Percentiles rank a stretch among this genome's conserved stretches.
Conservation (phyloP, 169 alveolate genomes). For the Sarcocystis neurona region DNA sequence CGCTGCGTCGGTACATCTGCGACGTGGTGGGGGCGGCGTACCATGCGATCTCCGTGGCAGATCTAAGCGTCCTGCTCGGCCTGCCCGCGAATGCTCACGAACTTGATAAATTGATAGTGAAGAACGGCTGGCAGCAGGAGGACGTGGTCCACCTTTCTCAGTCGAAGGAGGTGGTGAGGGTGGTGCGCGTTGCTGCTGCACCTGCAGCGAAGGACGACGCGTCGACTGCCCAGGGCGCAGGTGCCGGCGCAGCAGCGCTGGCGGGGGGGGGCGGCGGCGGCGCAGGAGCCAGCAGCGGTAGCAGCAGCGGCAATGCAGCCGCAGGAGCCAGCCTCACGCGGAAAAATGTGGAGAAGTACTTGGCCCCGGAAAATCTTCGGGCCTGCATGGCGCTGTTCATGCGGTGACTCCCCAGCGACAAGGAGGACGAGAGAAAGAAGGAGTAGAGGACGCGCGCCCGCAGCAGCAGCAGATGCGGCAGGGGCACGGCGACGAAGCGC, state of each 20-base stretch:
- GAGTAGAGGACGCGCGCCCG: no score
- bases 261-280: background rate
- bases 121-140: constrained; percentile 39
- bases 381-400: constrained; percentile 46
- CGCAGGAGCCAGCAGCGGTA: background rate
- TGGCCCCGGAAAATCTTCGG: constrained; percentile 40
- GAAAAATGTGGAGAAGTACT: constrained; percentile 49
- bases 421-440: no score
- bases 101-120: constrained; percentile 23
- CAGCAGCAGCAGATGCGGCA: no score
- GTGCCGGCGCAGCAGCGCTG: background rate
- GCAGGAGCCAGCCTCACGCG: constrained; percentile 45
- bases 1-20: constrained; percentile 54
- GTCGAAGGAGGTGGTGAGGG: background rate
- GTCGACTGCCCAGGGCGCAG: constrained; percentile 23
- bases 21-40: constrained; percentile 54
- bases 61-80: constrained; percentile 23
- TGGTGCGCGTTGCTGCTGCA: constrained; percentile 16
- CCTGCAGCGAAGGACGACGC: constrained; percentile 32
- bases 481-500: no score
- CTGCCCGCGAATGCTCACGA: background rate
- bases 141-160: background rate
- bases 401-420: background rate
- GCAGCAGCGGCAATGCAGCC: no score
- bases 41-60: constrained; percentile 24